Evolutionary conservation across 305 asterid species (phyloP).

Genomic region (Withania somnifera): DNA sequence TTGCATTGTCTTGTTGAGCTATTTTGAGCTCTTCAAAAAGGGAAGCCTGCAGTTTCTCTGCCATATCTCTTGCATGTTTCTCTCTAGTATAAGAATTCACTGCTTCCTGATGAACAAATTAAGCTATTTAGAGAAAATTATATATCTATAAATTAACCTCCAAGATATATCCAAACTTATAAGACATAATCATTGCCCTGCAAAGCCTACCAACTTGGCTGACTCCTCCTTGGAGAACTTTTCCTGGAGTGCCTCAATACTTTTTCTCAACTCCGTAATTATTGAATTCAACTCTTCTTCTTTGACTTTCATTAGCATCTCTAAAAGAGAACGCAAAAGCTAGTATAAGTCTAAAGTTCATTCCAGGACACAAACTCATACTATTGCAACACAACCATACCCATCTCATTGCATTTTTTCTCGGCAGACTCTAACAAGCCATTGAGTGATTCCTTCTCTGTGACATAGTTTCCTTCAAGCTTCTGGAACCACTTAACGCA

Average conservation of each 20-base stretch:
- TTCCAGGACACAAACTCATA: not conserved
- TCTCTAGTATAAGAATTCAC: constrained; percentile 50
- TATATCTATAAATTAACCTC: not conserved
- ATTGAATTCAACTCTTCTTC: constrained; percentile 73
- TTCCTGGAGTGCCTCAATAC: constrained; percentile 52
- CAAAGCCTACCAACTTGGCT: constrained; percentile 45
- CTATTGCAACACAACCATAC: constrained; percentile 22
- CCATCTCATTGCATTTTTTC: constrained; percentile 59
- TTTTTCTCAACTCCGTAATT: constrained; percentile 59
- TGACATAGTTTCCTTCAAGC: constrained; percentile 45
- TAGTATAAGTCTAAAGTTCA: not conserved
- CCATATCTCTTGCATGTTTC: constrained; percentile 48
- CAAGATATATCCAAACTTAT: not conserved
- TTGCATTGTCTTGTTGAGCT: constrained; percentile 50
- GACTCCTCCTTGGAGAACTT: constrained; percentile 59
- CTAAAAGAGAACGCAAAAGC: constrained; percentile 22
- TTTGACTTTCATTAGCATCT: constrained; percentile 62
- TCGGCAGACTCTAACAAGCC: constrained; percentile 52
- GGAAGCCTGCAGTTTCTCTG: constrained; percentile 58
- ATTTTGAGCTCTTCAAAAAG: constrained; percentile 63
- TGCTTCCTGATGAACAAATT: constrained; percentile 43
- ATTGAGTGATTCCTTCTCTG: constrained; percentile 42
- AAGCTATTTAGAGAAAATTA: not conserved
- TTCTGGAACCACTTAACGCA: constrained; percentile 82
- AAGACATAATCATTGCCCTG: not conserved